A percentile compares a stretch with the other conserved stretches of the same genome.
Conservation (phyloP, 768 basidiomycete genomes). For the Brasilioporus rufonigricans region DNA sequence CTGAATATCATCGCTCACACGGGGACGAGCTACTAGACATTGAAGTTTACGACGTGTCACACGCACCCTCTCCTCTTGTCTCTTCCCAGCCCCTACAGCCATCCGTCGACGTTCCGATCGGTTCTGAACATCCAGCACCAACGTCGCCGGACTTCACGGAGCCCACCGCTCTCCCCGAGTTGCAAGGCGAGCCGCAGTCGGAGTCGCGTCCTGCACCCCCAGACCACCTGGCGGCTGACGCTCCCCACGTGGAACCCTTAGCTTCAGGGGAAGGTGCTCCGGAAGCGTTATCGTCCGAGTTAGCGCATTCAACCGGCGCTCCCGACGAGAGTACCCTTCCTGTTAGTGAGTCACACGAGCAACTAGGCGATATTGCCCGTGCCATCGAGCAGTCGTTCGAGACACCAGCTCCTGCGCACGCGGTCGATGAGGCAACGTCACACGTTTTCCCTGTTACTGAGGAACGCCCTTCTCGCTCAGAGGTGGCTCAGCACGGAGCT, state of each 20-base stretch:
- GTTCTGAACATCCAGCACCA: conserved; percentile 11
- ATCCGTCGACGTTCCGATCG: conserved; percentile 15
- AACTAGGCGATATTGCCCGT: conserved; percentile 6
- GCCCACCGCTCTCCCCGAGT: conserved; percentile 2
- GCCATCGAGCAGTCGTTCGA: conserved; percentile 6
- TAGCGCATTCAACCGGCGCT: conserved; percentile 6
- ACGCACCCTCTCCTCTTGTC: conserved; percentile 28
- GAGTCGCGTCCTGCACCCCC: conserved; percentile 11
- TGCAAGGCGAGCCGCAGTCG: conserved; percentile 5
- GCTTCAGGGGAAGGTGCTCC: conserved; percentile 9
- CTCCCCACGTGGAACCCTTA: conserved; percentile 14
- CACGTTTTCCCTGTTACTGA: conserved; percentile 2
- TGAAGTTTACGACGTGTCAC: conserved; percentile 42
- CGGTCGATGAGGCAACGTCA: conserved; percentile 1
- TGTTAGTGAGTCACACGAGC: conserved; percentile 23
- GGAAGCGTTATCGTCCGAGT: conserved; percentile 3
- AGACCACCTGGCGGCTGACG: conserved; percentile 19
- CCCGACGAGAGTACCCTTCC: conserved; percentile 3
- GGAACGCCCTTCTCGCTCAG: conserved; percentile 6
- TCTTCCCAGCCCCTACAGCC: conserved; percentile 13
- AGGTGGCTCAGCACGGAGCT: conserved; percentile 10
- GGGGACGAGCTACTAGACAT: conserved; percentile 36
- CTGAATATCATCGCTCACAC: conserved; percentile 20
- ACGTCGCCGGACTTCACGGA: conserved; percentile 4
- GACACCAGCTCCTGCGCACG: conserved; percentile 2